Percentiles rank a stretch among this genome's conserved stretches.
These are phyloP conservation scores for Rhazya stricta DNA, from an alignment of 257 asterid genomes.

Conservation along the genomic window DNA sequence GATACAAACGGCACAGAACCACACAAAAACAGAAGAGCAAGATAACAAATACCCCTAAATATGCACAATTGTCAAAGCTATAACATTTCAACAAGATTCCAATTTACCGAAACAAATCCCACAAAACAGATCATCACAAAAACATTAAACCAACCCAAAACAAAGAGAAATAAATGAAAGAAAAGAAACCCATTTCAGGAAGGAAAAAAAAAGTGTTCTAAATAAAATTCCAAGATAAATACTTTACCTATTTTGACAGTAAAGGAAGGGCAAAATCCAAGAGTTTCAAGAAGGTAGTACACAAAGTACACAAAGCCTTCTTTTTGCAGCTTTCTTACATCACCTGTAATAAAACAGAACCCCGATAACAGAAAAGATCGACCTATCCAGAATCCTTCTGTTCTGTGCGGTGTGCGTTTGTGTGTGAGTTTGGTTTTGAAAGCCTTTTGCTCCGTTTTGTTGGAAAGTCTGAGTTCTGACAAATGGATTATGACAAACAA, in stretches of 20 bases:
- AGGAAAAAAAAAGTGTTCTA: neutral
- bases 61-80: no score
- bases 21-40: slow-evolving; percentile 3
- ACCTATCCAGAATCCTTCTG: slow-evolving; percentile 21
- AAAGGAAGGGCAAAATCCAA: slow-evolving; percentile 21
- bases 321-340: slow-evolving; percentile 28
- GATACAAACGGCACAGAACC: neutral
- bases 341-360: slow-evolving; percentile 14
- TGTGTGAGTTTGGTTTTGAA: slow-evolving; percentile 9
- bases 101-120: slow-evolving; percentile 1
- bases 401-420: no score
- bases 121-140: slow-evolving; percentile 12
- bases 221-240: slow-evolving; percentile 21
- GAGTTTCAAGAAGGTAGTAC: slow-evolving; percentile 20
- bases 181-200: slow-evolving; percentile 19
- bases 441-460: slow-evolving; percentile 19
- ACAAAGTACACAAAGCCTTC: slow-evolving; percentile 14
- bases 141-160: slow-evolving; percentile 11
- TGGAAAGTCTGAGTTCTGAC: slow-evolving; percentile 32
- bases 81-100: slow-evolving; percentile 2
- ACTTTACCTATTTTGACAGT: slow-evolving; percentile 33
- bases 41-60: slow-evolving; percentile 7
- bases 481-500: slow-evolving; percentile 32
- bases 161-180: neutral
- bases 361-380: slow-evolving; percentile 22